Percentiles rank a stretch among this genome's conserved stretches.
phyloP scores from a whole-genome alignment of 495 filamentous ascomycete species.

The Aspergillus leporis region DNA sequence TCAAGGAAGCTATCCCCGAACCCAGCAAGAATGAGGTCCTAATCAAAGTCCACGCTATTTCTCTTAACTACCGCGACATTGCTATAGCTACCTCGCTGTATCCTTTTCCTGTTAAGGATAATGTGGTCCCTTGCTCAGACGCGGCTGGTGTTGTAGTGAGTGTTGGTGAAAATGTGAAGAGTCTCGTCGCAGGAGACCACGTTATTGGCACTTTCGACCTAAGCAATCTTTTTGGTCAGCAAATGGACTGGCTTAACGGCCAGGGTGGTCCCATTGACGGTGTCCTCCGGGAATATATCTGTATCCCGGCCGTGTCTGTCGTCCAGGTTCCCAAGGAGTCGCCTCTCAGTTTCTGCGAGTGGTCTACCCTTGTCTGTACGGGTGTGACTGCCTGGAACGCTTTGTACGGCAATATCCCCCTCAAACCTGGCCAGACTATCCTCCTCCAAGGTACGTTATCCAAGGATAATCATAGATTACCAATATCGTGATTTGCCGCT shows the following conservation, averaged over 20 bases:
- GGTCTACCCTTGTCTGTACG: conserved; percentile 55
- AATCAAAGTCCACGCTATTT: conserved; percentile 62
- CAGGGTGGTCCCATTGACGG: conserved; percentile 67
- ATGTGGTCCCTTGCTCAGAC: conserved; percentile 66
- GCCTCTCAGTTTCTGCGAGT: conserved; percentile 52
- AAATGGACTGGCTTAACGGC: conserved; percentile 41
- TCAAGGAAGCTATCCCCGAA: conserved; percentile 40
- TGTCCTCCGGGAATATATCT: conserved; percentile 63
- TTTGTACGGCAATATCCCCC: conserved; percentile 58
- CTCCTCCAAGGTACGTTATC: conserved; percentile 59
- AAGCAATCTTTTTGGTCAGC: conserved; percentile 56
- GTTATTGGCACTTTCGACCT: conserved; percentile 72
- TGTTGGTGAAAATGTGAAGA: conserved; percentile 60
- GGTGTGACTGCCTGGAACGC: conserved; percentile 75
- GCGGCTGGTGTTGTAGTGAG: conserved; percentile 67
- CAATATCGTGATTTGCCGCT: not conserved
- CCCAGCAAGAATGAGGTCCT: conserved; percentile 63
- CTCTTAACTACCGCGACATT: conserved; percentile 74
- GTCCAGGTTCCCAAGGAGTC: conserved; percentile 61
- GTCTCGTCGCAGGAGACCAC: conserved; percentile 61
- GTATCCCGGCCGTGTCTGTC: conserved; percentile 59
- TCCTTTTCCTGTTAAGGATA: conserved; percentile 54
- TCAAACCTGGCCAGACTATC: conserved; percentile 60
- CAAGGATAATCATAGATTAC: not conserved
- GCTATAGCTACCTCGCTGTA: conserved; percentile 65